Evolutionary conservation across 192 early-diverging fungal species (phyloP).

Genomic region (Kickxella alabastrina): DNA sequence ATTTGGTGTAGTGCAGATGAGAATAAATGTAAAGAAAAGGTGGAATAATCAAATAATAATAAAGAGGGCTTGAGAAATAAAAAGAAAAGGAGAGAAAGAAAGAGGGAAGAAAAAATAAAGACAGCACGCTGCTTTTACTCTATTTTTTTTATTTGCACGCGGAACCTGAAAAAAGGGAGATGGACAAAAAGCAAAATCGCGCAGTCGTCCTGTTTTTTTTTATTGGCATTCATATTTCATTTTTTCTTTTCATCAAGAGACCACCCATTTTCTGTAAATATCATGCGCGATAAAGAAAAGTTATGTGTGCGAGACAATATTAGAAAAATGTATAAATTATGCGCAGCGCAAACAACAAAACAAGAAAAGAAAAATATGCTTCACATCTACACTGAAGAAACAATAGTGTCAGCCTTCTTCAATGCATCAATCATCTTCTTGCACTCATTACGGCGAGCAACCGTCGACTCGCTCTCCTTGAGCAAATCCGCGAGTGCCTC

Average conservation of each 20-base stretch:
- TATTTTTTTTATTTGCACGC: too few relatives aligned
- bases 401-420: conserved; percentile 53
- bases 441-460: conserved; percentile 89
- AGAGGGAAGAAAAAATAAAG: conserved; percentile 5
- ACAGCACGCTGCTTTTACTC: too few relatives aligned
- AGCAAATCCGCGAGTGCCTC: conserved; percentile 91
- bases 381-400: conserved; percentile 31
- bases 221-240: too few relatives aligned
- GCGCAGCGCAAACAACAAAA: not conserved
- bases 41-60: conserved; percentile 1
- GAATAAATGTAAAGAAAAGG: too few relatives aligned
- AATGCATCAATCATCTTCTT: conserved; percentile 95
- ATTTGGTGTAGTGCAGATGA: too few relatives aligned
- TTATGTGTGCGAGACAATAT: not conserved
- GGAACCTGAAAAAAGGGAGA: too few relatives aligned
- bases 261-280: not conserved
- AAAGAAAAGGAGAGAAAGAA: not conserved
- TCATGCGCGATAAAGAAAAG: not conserved
- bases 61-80: not conserved
- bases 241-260: too few relatives aligned
- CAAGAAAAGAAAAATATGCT: not conserved
- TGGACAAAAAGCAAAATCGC: too few relatives aligned
- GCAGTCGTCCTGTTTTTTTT: too few relatives aligned
- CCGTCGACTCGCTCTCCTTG: conserved; percentile 92
- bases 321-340: not conserved